Base-by-base conservation (phyloP, 768 basidiomycete species). In the Hysterangium stoloniferum region DNA sequence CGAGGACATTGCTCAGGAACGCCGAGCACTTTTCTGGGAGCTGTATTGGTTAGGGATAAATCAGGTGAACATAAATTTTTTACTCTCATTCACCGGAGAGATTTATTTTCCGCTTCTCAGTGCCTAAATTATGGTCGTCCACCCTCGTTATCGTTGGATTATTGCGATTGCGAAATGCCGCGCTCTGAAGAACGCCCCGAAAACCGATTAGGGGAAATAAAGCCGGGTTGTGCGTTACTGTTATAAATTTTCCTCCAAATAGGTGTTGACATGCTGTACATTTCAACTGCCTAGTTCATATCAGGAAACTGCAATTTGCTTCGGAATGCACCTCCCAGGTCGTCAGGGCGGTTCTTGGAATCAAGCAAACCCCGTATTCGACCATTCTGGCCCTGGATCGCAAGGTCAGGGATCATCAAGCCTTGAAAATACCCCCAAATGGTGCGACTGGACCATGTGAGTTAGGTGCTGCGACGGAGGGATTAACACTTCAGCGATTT, bases 21-120 rank as follows among this genome's bases (percentile, higher is more conserved):
- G 84, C 15, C 73, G 69, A 47, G 68, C 68, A 19, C 65, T 82
- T 9, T 86, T 85, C 59, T 88, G 84, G 82, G 76, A 81, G 42
- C 61, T 86, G n/a, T 85, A 82, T 58, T 56, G 68, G 22, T 60
- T 76, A 25, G 85, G 86, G 57, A 79, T 80, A 0, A 78, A 76
- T 72, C 63, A 75, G 33, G 85, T 86, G 57, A 46, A 59, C 17
- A 33, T n/a, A n/a, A 15, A 13, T 48, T 8, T 34, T 11, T 48
- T 24, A 41, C 38, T 12, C 19, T 41, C 13, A 11, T 20, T 4
- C 19, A 13, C 4, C 38, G 19, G 19, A 41, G 8, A 20, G 19
- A 13, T 9, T 19, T 15, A 41, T 17, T 20, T 41, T n/a, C n/a
- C n/a, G 11, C 7, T n/a, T 9, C 35, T n/a, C 34, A 63, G 62